These are phyloP conservation scores for Pigoraptor vietnamica DNA, from an alignment of 78 protist genomes.

Conservation along the genomic window DNA sequence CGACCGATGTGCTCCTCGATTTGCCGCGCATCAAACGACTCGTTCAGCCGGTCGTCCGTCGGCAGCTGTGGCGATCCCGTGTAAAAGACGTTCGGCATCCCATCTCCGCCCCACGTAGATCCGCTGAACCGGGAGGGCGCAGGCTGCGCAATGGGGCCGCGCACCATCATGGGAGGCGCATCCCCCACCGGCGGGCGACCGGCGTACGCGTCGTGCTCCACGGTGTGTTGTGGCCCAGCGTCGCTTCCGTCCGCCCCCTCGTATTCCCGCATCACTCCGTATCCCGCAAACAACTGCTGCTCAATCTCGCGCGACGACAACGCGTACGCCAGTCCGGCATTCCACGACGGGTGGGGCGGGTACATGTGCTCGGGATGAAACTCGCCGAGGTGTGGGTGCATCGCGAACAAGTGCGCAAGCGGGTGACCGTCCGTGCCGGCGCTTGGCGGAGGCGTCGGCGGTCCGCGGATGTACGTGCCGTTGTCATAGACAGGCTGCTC, in stretches of 20 bases:
- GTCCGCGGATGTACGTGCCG: not conserved
- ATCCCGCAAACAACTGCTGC: not conserved
- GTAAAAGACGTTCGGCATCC: not conserved
- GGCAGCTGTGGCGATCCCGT: not conserved
- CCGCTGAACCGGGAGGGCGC: not conserved
- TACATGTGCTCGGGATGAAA: too few species aligned
- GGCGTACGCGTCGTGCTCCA: too few species aligned
- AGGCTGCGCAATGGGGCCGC: not conserved
- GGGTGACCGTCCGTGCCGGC: not conserved
- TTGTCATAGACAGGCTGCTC: not conserved
- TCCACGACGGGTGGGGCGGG: not conserved
- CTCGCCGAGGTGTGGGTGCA: too few species aligned
- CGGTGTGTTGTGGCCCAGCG: too few species aligned
- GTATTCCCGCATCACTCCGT: not conserved
- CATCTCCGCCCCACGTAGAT: not conserved
- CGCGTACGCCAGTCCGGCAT: not conserved
- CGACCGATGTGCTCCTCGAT: not conserved
- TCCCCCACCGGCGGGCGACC: too few species aligned
- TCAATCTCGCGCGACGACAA: not conserved
- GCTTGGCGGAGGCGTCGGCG: not conserved
- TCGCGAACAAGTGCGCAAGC: not conserved
- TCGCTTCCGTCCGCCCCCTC: too few species aligned
- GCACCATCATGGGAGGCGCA: too few species aligned
- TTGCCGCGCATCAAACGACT: not conserved
- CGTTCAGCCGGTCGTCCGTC: not conserved